Conservation (phyloP, 225 moss, liverwort and hornwort species). For the Sphagnum tenellum region DNA sequence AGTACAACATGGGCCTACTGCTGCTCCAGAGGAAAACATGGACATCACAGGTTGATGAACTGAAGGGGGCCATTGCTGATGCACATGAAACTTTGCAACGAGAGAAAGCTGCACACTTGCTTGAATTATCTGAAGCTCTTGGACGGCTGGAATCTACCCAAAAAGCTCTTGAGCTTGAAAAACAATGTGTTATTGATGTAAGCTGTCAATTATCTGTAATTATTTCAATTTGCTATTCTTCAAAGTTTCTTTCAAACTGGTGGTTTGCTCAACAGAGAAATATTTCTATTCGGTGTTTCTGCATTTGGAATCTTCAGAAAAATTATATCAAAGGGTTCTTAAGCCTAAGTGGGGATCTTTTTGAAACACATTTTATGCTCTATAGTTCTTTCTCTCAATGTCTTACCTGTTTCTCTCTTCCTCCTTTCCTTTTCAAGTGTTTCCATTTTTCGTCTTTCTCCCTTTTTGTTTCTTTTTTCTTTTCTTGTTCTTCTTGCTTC, state of each 20-base stretch:
- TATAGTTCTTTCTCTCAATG: too few relatives aligned
- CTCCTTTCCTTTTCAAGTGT: too few relatives aligned
- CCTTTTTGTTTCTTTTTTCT: too few relatives aligned
- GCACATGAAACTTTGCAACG: constrained; percentile 73
- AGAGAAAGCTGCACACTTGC: constrained; percentile 85
- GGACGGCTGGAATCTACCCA: constrained; percentile 64
- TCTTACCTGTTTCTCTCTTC: too few relatives aligned
- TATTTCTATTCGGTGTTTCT: not conserved
- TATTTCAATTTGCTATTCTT: not conserved
- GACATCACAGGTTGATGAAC: constrained; percentile 67
- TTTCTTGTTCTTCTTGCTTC: too few relatives aligned
- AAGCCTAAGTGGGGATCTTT: not conserved
- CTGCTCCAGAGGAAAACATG: constrained; percentile 89
- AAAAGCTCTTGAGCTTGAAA: constrained; percentile 72
- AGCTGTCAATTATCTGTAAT: constrained; percentile 12
- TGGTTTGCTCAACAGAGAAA: too few relatives aligned
- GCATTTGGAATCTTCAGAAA: too few relatives aligned
- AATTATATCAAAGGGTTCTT: not conserved
- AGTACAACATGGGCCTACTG: constrained; percentile 96
- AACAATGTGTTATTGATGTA: constrained; percentile 87
- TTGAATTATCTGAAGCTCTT: constrained; percentile 66
- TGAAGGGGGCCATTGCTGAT: constrained; percentile 52
- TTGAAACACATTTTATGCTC: not conserved
- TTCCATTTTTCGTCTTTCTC: too few relatives aligned
- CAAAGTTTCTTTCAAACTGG: not conserved